phyloP scores from a whole-genome alignment of 2,329 filamentous ascomycete species.

The Pyrenophora teres region DNA sequence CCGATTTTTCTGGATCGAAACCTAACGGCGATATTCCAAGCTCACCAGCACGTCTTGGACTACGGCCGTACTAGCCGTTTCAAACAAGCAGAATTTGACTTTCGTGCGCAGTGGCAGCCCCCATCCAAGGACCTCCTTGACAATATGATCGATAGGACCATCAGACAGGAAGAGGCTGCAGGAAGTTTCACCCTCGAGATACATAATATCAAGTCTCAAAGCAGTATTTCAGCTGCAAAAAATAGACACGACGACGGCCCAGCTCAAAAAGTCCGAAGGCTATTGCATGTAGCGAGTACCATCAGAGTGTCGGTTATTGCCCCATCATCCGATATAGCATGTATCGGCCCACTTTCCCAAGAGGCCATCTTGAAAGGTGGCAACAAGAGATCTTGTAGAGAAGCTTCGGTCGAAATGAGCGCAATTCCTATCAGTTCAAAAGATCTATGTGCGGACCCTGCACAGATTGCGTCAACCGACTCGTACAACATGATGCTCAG shows the following conservation, averaged over 20 bases:
- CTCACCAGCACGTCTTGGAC: constrained; percentile 20
- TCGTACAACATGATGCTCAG: constrained; percentile 18
- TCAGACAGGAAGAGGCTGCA: constrained; percentile 26
- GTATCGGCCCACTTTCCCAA: neutral
- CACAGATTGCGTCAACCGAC: neutral
- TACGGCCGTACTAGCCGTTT: neutral
- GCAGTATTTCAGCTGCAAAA: neutral
- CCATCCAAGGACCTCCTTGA: constrained; percentile 25
- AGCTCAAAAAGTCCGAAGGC: constrained; percentile 5
- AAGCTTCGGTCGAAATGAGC: constrained; percentile 11
- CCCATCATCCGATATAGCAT: neutral
- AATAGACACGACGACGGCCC: neutral
- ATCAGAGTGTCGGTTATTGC: constrained; percentile 13
- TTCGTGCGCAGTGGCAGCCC: constrained; percentile 28
- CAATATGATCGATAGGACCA: constrained; percentile 38
- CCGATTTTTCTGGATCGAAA: constrained; percentile 37
- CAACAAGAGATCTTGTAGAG: neutral
- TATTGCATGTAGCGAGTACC: constrained; percentile 6
- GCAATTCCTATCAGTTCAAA: constrained; percentile 28
- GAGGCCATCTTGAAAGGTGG: constrained; percentile 10
- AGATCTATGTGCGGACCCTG: constrained; percentile 2
- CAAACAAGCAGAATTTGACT: neutral
- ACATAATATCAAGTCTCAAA: constrained; percentile 17
- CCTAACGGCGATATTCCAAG: constrained; percentile 23
- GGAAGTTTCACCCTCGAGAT: constrained; percentile 24